phyloP scores from a whole-genome alignment of 2,329 filamentous ascomycete species.

The Sporothrix protearum region DNA sequence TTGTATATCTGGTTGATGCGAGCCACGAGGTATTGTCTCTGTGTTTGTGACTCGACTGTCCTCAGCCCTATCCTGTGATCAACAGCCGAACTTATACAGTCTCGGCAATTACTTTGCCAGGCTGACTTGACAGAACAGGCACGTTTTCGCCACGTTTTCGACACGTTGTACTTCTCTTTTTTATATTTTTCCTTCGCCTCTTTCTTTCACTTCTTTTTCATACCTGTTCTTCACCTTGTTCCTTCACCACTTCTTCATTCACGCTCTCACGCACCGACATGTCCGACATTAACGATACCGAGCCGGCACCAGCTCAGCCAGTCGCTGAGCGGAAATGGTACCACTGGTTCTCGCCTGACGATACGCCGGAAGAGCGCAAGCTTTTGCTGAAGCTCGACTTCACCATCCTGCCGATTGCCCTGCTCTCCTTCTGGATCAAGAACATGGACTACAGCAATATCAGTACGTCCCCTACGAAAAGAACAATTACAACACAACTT shows the following conservation, averaged over 20 bases:
- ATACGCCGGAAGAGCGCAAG: slow-evolving; percentile 48
- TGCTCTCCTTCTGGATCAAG: slow-evolving; percentile 55
- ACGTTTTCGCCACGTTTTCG: neutral
- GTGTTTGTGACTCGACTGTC: neutral
- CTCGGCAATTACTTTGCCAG: neutral
- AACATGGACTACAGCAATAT: slow-evolving; percentile 44
- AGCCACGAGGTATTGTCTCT: neutral
- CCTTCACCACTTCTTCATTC: too few relatives aligned
- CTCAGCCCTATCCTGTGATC: too few relatives aligned
- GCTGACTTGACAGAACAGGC: too few relatives aligned
- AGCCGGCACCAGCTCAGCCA: neutral
- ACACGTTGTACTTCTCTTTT: too few relatives aligned
- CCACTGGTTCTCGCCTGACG: slow-evolving; percentile 48
- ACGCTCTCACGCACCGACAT: neutral
- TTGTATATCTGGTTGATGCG: neutral
- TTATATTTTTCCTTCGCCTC: too few relatives aligned
- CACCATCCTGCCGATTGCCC: slow-evolving; percentile 54
- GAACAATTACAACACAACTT: neutral
- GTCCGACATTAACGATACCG: neutral
- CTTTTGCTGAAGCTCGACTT: slow-evolving; percentile 55
- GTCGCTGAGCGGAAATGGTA: slow-evolving; percentile 34
- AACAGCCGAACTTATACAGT: too few relatives aligned
- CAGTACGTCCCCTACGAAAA: slow-evolving; percentile 37
- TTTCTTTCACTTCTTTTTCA: too few relatives aligned
- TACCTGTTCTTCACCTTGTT: too few relatives aligned